Evolutionary conservation across 768 basidiomycete genomes (phyloP).

Genomic region (Crucibulum laeve): DNA sequence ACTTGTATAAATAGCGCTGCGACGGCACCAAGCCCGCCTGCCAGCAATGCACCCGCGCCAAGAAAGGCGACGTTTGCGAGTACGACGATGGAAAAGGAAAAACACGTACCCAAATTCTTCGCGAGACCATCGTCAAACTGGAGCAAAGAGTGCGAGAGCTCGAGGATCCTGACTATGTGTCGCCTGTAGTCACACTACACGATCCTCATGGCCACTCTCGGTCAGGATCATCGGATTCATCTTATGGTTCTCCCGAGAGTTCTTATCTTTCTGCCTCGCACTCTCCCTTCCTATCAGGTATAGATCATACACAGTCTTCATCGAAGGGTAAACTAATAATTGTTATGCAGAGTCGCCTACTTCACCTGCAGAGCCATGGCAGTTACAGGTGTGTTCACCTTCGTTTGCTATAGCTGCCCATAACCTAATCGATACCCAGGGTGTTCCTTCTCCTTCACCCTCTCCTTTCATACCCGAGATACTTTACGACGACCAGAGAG

Average conservation of each 20-base stretch:
- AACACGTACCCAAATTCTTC: slow-evolving; percentile 73
- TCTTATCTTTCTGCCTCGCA: slow-evolving; percentile 48
- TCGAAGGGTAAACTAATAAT: neutral
- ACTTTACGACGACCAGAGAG: slow-evolving; percentile 47
- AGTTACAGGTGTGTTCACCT: slow-evolving; percentile 27
- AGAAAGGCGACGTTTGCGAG: slow-evolving; percentile 71
- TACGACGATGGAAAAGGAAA: slow-evolving; percentile 86
- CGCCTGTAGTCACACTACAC: slow-evolving; percentile 65
- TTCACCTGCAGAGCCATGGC: slow-evolving; percentile 53
- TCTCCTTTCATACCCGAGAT: slow-evolving; percentile 43
- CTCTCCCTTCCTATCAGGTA: slow-evolving; percentile 58
- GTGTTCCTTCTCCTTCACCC: slow-evolving; percentile 47
- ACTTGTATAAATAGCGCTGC: slow-evolving; percentile 51
- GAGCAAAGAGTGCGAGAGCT: slow-evolving; percentile 71
- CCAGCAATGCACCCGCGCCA: slow-evolving; percentile 73
- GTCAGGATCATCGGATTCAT: slow-evolving; percentile 54
- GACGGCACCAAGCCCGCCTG: slow-evolving; percentile 76
- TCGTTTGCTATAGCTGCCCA: neutral
- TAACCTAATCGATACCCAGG: slow-evolving; percentile 17
- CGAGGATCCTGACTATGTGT: slow-evolving; percentile 68
- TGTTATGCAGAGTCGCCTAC: slow-evolving; percentile 23
- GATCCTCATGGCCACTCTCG: slow-evolving; percentile 56
- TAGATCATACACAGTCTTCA: slow-evolving; percentile 7
- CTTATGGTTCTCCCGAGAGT: slow-evolving; percentile 49
- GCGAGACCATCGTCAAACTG: slow-evolving; percentile 71